A percentile compares a stretch with the other conserved stretches of the same genome.
Evolutionary conservation across 352 stramenopile genomes (phyloP).

Genomic region (Thalassiosira exigua): DNA sequence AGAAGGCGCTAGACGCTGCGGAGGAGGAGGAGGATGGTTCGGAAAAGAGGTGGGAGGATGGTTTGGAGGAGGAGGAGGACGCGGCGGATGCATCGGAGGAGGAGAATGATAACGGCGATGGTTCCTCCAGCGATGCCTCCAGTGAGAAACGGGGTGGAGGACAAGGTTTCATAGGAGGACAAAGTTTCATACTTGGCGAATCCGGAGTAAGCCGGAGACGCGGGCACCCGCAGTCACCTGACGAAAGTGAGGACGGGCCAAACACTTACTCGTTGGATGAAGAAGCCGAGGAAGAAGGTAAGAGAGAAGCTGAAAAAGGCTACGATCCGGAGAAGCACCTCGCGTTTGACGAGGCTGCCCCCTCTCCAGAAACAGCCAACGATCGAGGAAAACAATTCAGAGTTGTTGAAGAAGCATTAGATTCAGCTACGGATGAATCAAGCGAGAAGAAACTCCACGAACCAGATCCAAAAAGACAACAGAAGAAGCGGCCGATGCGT

Average conservation of each 20-base stretch:
- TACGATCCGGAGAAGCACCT: background rate
- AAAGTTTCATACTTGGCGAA: background rate
- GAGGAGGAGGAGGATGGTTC: background rate
- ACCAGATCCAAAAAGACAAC: background rate
- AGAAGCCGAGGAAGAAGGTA: background rate
- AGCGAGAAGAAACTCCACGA: too few relatives aligned
- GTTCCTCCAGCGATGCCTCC: conserved; percentile 3
- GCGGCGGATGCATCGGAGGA: background rate
- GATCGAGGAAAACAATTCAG: too few relatives aligned
- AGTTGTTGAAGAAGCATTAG: too few relatives aligned
- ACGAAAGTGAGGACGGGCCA: background rate
- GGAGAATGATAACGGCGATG: conserved; percentile 5
- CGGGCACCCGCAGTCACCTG: background rate
- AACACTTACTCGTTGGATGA: background rate
- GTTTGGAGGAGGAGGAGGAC: background rate
- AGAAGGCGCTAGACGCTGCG: too few relatives aligned
- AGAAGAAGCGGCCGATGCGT: background rate
- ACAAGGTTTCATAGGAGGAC: background rate
- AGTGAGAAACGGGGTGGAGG: conserved; percentile 1
- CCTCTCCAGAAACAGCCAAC: background rate
- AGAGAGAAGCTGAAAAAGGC: background rate
- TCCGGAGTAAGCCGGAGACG: background rate
- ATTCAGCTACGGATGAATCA: too few relatives aligned
- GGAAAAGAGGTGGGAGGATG: background rate
- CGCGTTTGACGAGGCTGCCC: background rate